Evolutionary conservation across 2,329 filamentous ascomycete species (phyloP), one percentile per base, ranked within the genome.

Genomic region (Pseudopyricularia javanii): DNA sequence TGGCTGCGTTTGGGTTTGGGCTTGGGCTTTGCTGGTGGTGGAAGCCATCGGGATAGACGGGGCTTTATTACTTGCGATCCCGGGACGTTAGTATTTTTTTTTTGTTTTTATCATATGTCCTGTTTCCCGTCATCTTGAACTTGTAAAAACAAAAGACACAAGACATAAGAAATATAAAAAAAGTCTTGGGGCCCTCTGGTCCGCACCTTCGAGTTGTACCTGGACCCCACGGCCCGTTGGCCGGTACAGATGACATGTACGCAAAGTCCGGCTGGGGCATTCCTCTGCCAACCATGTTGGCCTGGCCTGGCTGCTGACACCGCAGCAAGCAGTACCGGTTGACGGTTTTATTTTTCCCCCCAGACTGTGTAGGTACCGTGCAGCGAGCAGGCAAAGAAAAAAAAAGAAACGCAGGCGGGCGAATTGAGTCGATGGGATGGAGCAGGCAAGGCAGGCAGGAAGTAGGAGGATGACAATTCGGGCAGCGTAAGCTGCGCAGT

Each of bases 241-340:
- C 65, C 64, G 70, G 68, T 61, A 66, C 66, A 58, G 73, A 62
- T 57, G 64, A 67, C 62, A 69, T 71, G 65, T 75, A 76, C 56
- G 69, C 66, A 68, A 72, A 68, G 52, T 74, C 70, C 61, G 70
- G 68, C 58, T 73, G 71, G 47, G 70, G 67, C 72, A 74, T 73
- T 57, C 69, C 64, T 61, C 64, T 63, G 55, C 63, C 63, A 60
- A 64, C 65, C 66, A 68, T 67, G 64, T 61, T 54, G 47, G 49
- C 22, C n/a, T 14, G 24, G 20, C 40, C 47, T 22, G 26, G 45
- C 22, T 48, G 45, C n/a, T n/a, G n/a, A n/a, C n/a, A n/a, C n/a
- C n/a, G 37, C 37, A 20, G 37, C 22, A n/a, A 20, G 37, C 37
- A 43, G 37, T 20, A 43, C n/a, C n/a, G n/a, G n/a, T n/a, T n/a